phyloP scores from a whole-genome alignment of 2,329 filamentous ascomycete species.

The Claviceps lovelessii region DNA sequence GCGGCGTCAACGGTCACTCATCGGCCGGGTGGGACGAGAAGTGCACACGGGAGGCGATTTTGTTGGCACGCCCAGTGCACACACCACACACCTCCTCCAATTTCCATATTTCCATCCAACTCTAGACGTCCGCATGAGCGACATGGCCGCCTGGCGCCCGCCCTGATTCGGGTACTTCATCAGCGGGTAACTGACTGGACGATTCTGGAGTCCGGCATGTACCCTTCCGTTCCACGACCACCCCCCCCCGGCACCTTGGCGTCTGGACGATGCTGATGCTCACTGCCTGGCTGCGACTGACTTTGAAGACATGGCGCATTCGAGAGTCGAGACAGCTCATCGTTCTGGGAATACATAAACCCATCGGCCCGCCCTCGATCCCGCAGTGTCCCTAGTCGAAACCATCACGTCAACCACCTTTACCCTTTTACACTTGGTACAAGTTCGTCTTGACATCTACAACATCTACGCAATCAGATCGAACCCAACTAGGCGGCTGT shows the following conservation, averaged over 20 bases:
- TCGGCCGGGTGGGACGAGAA: not conserved
- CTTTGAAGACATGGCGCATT: not conserved
- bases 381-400: rapidly evolving
- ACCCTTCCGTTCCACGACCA: not conserved
- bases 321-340: not conserved
- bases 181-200: not conserved
- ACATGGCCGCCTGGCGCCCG: not conserved
- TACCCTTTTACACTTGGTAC: no score
- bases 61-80: not conserved
- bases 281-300: slow-evolving; percentile 11
- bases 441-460: not conserved
- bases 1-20: not conserved
- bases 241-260: slow-evolving; percentile 1
- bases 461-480: not conserved
- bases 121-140: no score
- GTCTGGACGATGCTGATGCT: not conserved
- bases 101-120: not conserved
- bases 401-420: not conserved
- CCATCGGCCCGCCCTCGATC: slow-evolving; percentile 14
- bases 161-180: slow-evolving; percentile 7
- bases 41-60: slow-evolving; percentile 1
- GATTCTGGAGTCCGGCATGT: no score
- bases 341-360: slow-evolving; percentile 18
- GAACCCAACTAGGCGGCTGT: no score
- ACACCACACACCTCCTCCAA: not conserved